A percentile compares a stretch with the other conserved stretches of the same genome.
Conservation (phyloP, 2,329 filamentous ascomycete species). For the Septoria petroselini region DNA sequence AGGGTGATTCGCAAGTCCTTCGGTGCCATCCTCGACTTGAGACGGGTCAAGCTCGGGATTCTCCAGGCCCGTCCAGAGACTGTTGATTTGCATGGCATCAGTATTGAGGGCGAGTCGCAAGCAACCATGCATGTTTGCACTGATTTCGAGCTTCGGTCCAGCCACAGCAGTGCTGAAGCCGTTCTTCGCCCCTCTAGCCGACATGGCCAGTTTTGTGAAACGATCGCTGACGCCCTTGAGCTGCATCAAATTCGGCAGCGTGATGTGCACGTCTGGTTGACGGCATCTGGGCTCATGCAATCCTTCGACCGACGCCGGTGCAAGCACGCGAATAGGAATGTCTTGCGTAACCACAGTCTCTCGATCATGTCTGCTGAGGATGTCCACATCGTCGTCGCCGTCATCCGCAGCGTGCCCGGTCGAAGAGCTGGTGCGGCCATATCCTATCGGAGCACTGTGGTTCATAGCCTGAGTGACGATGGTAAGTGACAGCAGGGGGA, state of each 20-base stretch:
- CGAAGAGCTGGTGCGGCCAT: slow-evolving; percentile 24
- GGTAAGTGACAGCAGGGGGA: slow-evolving; percentile 84
- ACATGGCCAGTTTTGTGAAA: slow-evolving; percentile 77
- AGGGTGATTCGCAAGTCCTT: slow-evolving; percentile 71
- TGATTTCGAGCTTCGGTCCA: slow-evolving; percentile 71
- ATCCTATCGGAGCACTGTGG: slow-evolving; percentile 43
- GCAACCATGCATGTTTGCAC: slow-evolving; percentile 91
- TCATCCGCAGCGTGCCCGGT: slow-evolving; percentile 10
- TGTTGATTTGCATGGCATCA: slow-evolving; percentile 80
- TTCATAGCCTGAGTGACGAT: slow-evolving; percentile 72
- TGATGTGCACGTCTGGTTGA: slow-evolving; percentile 91
- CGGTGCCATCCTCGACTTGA: slow-evolving; percentile 64
- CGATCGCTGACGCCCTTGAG: slow-evolving; percentile 92
- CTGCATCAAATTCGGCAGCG: slow-evolving; percentile 79
- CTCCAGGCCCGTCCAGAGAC: slow-evolving; percentile 77
- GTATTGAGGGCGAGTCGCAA: slow-evolving; percentile 76
- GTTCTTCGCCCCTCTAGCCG: slow-evolving; percentile 37
- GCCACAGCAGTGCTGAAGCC: slow-evolving; percentile 38
- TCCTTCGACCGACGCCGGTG: slow-evolving; percentile 79
- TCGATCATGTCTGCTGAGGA: slow-evolving; percentile 61
- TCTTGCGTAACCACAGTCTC: slow-evolving; percentile 94
- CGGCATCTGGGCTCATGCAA: slow-evolving; percentile 88
- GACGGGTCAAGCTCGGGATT: slow-evolving; percentile 84
- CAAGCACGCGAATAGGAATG: slow-evolving; percentile 87
- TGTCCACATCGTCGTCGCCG: slow-evolving; percentile 33